phyloP scores from a whole-genome alignment of 2,329 filamentous ascomycete species.

The Cyphellophora europaea region DNA sequence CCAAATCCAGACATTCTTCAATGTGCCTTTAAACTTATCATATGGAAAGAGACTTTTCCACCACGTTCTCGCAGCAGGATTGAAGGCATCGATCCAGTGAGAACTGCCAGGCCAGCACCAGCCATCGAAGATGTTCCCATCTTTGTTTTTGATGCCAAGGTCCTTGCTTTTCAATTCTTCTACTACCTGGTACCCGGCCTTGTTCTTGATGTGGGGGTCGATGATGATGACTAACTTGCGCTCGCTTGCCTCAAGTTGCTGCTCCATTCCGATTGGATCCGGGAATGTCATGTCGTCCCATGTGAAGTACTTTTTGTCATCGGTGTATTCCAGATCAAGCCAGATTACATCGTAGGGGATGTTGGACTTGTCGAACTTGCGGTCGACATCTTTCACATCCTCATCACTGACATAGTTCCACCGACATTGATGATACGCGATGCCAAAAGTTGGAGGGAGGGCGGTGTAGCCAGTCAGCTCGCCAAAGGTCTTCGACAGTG shows the following conservation, averaged over 20 bases:
- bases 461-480: slow-evolving; percentile 88
- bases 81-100: slow-evolving; percentile 94
- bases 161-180: slow-evolving; percentile 77
- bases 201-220: slow-evolving; percentile 96
- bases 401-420: slow-evolving; percentile 99
- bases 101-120: slow-evolving; percentile 99
- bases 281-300: slow-evolving; percentile 87
- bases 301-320: slow-evolving; percentile 96
- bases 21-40: slow-evolving; percentile 74
- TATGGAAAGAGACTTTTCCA: slow-evolving; percentile 87
- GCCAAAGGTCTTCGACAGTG: slow-evolving; percentile 72
- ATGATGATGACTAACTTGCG: slow-evolving; percentile 91
- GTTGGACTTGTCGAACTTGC: slow-evolving; percentile 87
- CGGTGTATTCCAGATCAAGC: slow-evolving; percentile 96
- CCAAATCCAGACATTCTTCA: slow-evolving; percentile 87
- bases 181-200: slow-evolving; percentile 64
- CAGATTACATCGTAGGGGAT: slow-evolving; percentile 99
- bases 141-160: slow-evolving; percentile 81
- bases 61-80: slow-evolving; percentile 82
- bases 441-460: slow-evolving; percentile 82
- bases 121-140: slow-evolving; percentile 79
- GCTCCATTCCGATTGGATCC: slow-evolving; percentile 76
- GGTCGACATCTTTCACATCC: slow-evolving; percentile 92
- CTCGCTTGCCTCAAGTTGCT: slow-evolving; percentile 75
- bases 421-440: slow-evolving; percentile 93